A percentile compares a stretch with the other conserved stretches of the same genome.
Evolutionary conservation across 2,329 filamentous ascomycete genomes (phyloP).

Genomic region (Nemania sp.): DNA sequence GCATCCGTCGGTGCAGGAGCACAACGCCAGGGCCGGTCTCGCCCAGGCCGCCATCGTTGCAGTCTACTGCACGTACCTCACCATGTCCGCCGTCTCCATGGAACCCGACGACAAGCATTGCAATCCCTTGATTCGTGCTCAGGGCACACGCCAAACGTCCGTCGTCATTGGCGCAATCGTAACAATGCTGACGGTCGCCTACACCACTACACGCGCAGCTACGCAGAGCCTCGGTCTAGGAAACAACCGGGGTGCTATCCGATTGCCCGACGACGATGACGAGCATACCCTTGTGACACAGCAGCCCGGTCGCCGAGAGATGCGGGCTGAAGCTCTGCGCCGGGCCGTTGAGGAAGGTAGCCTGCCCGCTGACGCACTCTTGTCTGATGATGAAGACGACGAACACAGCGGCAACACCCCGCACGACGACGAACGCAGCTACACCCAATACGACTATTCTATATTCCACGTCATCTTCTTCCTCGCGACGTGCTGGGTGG

Average conservation of each 20-base stretch:
- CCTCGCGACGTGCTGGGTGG: conserved; percentile 93
- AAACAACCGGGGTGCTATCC: conserved; percentile 61
- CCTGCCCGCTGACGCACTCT: conserved; percentile 85
- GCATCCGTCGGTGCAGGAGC: conserved; percentile 86
- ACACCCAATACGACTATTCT: conserved; percentile 94
- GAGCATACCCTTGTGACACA: conserved; percentile 89
- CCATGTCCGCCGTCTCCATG: conserved; percentile 98
- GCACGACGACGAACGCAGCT: conserved; percentile 85
- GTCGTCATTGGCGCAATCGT: conserved; percentile 92
- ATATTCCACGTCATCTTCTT: conserved; percentile 98
- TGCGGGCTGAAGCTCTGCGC: conserved; percentile 89
- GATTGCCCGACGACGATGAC: conserved; percentile 73
- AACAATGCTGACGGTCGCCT: conserved; percentile 95
- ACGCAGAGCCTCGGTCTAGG: conserved; percentile 84
- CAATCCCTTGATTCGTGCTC: conserved; percentile 87
- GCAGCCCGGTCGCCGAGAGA: conserved; percentile 83
- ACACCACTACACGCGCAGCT: conserved; percentile 94
- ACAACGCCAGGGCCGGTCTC: conserved; percentile 89
- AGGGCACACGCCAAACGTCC: conserved; percentile 86
- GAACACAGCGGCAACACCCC: conserved; percentile 65
- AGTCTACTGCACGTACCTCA: conserved; percentile 97
- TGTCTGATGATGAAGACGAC: conserved; percentile 70
- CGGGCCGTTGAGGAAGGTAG: conserved; percentile 91
- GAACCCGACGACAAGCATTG: conserved; percentile 92
- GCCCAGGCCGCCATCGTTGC: conserved; percentile 98